A percentile compares a stretch with the other conserved stretches of the same genome.
These are phyloP conservation scores for California macrophylla DNA, from an alignment of 441 rosid species.

Conservation along the genomic window DNA sequence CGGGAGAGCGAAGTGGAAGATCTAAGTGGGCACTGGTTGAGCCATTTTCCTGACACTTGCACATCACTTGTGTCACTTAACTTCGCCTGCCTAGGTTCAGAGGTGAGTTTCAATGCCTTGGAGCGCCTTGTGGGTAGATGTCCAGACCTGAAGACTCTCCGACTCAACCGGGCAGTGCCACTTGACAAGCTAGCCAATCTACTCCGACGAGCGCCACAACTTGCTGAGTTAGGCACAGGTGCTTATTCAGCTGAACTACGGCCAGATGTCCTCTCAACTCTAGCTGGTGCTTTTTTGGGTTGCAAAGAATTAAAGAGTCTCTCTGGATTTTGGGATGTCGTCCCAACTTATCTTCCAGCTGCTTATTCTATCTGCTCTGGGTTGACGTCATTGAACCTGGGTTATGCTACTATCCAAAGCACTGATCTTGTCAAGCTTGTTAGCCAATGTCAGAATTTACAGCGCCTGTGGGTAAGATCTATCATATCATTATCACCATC, in stretches of 20 bases:
- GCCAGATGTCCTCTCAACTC: conserved; percentile 39
- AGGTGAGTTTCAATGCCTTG: conserved; percentile 59
- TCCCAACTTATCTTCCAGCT: conserved; percentile 50
- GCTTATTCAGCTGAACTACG: conserved; percentile 53
- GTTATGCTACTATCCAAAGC: conserved; percentile 67
- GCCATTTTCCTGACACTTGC: conserved; percentile 62
- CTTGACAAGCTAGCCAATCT: conserved; percentile 53
- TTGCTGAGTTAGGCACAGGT: conserved; percentile 72
- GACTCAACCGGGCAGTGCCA: conserved; percentile 65
- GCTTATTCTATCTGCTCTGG: conserved; percentile 48
- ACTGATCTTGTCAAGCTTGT: conserved; percentile 50
- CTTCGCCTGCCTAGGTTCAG: conserved; percentile 89
- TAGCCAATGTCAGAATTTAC: conserved; percentile 55
- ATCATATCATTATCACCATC: background rate
- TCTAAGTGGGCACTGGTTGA: conserved; percentile 78
- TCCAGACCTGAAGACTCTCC: conserved; percentile 68
- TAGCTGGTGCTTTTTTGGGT: conserved; percentile 36
- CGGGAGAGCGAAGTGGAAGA: conserved; percentile 90
- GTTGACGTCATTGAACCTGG: conserved; percentile 63
- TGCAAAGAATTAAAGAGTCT: conserved; percentile 57
- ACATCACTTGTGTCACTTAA: conserved; percentile 72
- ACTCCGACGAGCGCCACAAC: conserved; percentile 52
- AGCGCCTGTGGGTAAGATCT: conserved; percentile 67
- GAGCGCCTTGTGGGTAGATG: conserved; percentile 85
- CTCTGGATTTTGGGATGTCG: conserved; percentile 78